Conservation (phyloP, 2,329 filamentous ascomycete genomes). For the Stagonosporopsis tanaceti region DNA sequence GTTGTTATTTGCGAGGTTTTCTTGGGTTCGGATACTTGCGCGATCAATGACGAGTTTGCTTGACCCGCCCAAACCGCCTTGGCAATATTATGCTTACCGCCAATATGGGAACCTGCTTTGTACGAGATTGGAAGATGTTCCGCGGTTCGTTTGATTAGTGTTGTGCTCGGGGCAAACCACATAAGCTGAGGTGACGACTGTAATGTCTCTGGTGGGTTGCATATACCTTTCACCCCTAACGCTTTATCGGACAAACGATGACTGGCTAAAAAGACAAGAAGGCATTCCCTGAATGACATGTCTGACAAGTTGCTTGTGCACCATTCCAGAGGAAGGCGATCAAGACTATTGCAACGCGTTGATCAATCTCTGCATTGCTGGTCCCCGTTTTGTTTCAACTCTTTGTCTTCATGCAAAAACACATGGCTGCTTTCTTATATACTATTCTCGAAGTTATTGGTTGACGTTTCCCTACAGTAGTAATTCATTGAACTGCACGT, state of each 20-base stretch:
- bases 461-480: too few relatives aligned
- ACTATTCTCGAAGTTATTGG: too few relatives aligned
- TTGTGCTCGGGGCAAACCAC: not conserved
- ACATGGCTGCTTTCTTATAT: too few relatives aligned
- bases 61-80: not conserved
- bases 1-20: not conserved
- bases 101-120: not conserved
- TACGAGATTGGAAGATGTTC: not conserved
- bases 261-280: not conserved
- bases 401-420: too few relatives aligned
- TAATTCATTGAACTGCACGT: too few relatives aligned
- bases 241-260: too few relatives aligned
- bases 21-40: not conserved
- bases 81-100: not conserved
- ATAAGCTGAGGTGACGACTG: not conserved
- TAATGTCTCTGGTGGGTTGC: not conserved
- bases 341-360: too few relatives aligned
- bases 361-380: too few relatives aligned
- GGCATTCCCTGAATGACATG: not conserved
- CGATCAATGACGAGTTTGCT: not conserved
- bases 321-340: too few relatives aligned
- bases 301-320: too few relatives aligned
- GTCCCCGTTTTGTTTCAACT: too few relatives aligned
- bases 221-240: not conserved
- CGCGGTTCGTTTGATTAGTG: not conserved